A percentile compares a stretch with the other conserved stretches of the same genome.
These are phyloP conservation scores for Davidsoniella neocaledoniae DNA, from an alignment of 2,329 filamentous ascomycete genomes.

Conservation along the genomic window DNA sequence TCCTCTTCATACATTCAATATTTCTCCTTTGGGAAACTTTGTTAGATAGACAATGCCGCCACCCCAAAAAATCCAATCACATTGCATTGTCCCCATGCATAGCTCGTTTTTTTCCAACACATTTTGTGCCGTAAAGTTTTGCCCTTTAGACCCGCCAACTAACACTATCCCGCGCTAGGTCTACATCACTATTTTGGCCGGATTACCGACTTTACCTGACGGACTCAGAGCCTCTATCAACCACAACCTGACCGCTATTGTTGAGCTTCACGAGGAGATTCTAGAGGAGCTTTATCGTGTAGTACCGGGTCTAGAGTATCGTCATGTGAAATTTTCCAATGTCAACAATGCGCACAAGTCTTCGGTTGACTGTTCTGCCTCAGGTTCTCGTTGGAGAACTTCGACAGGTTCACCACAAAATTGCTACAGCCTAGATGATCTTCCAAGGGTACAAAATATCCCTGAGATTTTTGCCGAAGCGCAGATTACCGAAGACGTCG, in stretches of 20 bases:
- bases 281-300: constrained; percentile 54
- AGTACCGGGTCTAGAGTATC: constrained; percentile 52
- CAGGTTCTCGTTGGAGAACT: constrained; percentile 22
- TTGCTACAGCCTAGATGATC: too few species aligned
- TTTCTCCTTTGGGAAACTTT: neutral
- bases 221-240: constrained; percentile 58
- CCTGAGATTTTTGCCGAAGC: constrained; percentile 38
- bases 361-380: neutral
- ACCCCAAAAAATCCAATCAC: neutral
- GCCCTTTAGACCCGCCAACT: too few species aligned
- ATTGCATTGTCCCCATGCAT: too few species aligned
- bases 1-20: neutral
- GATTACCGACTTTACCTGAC: constrained; percentile 47
- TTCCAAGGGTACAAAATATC: constrained; percentile 12
- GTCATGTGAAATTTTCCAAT: constrained; percentile 24
- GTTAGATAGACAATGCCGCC: neutral
- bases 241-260: constrained; percentile 60
- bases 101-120: too few species aligned
- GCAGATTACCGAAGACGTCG: constrained; percentile 41
- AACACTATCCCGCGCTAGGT: constrained; percentile 30
- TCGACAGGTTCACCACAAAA: neutral
- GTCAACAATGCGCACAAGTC: neutral
- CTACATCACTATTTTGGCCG: constrained; percentile 58
- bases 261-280: constrained; percentile 70
- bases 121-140: too few species aligned